Evolutionary conservation across 2,329 filamentous ascomycete genomes (phyloP).

Genomic region (Lachnellula willkommii): DNA sequence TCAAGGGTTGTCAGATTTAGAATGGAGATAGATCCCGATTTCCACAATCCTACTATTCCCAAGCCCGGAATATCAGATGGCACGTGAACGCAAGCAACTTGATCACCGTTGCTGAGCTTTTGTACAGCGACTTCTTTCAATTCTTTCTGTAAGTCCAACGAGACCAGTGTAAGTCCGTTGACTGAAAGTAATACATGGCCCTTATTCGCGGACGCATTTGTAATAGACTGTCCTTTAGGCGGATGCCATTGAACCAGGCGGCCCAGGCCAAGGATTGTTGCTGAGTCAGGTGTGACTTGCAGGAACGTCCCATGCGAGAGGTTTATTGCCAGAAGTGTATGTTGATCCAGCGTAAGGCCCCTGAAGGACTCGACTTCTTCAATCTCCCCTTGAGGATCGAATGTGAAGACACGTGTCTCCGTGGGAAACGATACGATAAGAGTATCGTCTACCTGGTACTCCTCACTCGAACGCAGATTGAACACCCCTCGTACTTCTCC

Average conservation of each 20-base stretch:
- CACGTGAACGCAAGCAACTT: constrained; percentile 80
- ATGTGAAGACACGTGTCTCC: constrained; percentile 78
- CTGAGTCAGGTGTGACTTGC: constrained; percentile 66
- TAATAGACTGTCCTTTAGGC: constrained; percentile 54
- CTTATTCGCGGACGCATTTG: constrained; percentile 69
- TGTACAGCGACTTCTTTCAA: constrained; percentile 55
- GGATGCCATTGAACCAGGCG: constrained; percentile 55
- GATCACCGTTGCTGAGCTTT: constrained; percentile 59
- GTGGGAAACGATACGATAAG: constrained; percentile 75
- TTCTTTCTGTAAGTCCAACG: constrained; percentile 57
- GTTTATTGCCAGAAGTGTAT: constrained; percentile 67
- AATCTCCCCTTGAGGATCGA: constrained; percentile 68
- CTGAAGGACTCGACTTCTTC: constrained; percentile 79
- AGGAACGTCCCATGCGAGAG: constrained; percentile 59
- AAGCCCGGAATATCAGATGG: constrained; percentile 57
- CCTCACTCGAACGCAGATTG: constrained; percentile 51
- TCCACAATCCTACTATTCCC: constrained; percentile 84
- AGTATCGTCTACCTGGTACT: constrained; percentile 54
- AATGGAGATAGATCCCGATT: constrained; percentile 72
- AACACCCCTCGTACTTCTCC: constrained; percentile 69
- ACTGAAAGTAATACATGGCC: constrained; percentile 67
- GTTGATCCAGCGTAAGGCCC: constrained; percentile 62
- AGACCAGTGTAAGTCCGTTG: constrained; percentile 66
- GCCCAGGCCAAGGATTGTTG: constrained; percentile 58
- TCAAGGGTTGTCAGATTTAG: constrained; percentile 63